Conservation (phyloP, 441 rosid genomes). For the Aquilaria agallochum region DNA sequence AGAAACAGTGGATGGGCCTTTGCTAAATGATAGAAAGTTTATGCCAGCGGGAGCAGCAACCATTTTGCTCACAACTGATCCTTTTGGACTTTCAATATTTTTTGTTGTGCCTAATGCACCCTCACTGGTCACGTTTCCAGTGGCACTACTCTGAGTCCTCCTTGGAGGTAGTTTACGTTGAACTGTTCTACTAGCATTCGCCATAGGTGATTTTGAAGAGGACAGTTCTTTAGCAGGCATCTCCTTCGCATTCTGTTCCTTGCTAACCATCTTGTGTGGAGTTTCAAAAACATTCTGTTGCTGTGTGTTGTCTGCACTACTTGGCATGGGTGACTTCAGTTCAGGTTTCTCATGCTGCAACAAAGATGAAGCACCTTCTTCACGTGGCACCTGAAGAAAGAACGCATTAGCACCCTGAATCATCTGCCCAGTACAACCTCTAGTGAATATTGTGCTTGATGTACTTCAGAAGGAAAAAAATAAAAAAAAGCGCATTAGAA, state of each 20-base stretch:
- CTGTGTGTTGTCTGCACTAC: constrained; percentile 24
- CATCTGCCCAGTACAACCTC: constrained; percentile 8
- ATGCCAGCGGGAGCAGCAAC: constrained; percentile 52
- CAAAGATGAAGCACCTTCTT: constrained; percentile 27
- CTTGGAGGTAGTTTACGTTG: constrained; percentile 29
- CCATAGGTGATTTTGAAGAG: constrained; percentile 18
- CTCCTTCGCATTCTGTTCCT: constrained; percentile 33
- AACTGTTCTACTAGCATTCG: constrained; percentile 29
- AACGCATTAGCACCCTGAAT: constrained; percentile 12
- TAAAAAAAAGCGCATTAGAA: constrained; percentile 1
- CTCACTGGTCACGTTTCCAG: constrained; percentile 23
- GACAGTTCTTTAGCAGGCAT: constrained; percentile 12
- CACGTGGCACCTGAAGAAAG: constrained; percentile 27
- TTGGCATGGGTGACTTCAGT: constrained; percentile 16
- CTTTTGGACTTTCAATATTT: constrained; percentile 23
- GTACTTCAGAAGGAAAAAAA: neutral
- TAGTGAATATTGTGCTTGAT: neutral
- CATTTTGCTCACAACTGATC: constrained; percentile 7
- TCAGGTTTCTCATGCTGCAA: constrained; percentile 24
- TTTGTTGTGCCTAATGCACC: constrained; percentile 30
- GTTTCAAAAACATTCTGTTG: constrained; percentile 23
- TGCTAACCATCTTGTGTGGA: constrained; percentile 19
- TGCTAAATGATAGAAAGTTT: constrained; percentile 79
- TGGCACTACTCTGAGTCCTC: constrained; percentile 27
- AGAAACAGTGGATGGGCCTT: constrained; percentile 20